phyloP scores from a whole-genome alignment of 1,139 yeast species.

The Yamadazyma epiphylla region DNA sequence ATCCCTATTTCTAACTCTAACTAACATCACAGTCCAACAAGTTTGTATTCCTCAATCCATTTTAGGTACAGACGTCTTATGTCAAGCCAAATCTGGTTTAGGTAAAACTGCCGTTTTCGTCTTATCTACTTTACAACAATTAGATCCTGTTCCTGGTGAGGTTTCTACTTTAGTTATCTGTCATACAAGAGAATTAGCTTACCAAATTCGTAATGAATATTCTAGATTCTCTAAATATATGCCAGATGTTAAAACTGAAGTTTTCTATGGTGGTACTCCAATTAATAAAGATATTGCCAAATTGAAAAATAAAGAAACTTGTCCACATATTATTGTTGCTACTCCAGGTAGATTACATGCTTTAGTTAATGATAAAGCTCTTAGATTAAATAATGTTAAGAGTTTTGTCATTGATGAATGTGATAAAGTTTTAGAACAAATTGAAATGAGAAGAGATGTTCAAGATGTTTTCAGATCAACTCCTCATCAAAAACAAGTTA shows the following conservation, averaged over 20 bases:
- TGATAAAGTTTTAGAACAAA: constrained; percentile 91
- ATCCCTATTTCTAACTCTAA: no score
- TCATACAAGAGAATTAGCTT: constrained; percentile 98
- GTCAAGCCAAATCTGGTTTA: constrained; percentile 99
- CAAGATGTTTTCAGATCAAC: constrained; percentile 97
- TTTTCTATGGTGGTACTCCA: constrained; percentile 94
- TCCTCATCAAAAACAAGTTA: constrained; percentile 97
- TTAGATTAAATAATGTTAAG: constrained; percentile 86
- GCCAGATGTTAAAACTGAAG: constrained; percentile 97
- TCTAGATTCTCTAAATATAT: constrained; percentile 96
- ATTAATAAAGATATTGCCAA: constrained; percentile 83
- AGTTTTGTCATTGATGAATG: constrained; percentile 97
- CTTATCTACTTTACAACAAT: constrained; percentile 90
- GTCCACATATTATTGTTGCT: constrained; percentile 96
- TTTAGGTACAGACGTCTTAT: constrained; percentile 94
- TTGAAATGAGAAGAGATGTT: constrained; percentile 97
- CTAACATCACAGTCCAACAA: constrained; percentile 70
- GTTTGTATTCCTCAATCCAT: constrained; percentile 98
- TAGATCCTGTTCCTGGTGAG: constrained; percentile 97
- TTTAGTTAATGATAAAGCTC: constrained; percentile 83
- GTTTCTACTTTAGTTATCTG: constrained; percentile 91
- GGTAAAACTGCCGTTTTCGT: constrained; percentile 99
- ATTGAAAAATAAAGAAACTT: constrained; percentile 86
- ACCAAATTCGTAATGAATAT: constrained; percentile 96
- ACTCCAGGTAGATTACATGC: constrained; percentile 98